Base-by-base conservation (phyloP, 2,329 filamentous ascomycete genomes). In the Shiraia bambusicola region DNA sequence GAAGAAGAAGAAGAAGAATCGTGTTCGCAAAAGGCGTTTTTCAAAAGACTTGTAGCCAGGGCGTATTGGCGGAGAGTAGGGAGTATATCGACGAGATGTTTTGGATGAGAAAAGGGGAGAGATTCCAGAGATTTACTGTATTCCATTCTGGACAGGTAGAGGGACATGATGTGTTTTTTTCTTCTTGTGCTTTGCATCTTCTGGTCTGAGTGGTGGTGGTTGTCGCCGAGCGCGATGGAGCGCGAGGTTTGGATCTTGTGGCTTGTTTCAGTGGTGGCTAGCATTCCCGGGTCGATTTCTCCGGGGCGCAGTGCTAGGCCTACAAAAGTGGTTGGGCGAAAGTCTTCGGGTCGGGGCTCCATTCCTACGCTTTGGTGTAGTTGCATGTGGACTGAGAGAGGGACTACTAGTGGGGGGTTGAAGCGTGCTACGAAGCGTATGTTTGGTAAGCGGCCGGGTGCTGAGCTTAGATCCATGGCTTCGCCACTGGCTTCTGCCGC, bases 51-150 rank as follows among this genome's bases (percentile, higher is more conserved):
- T 1, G 81, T 81, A 4, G 88, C 72, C 51, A 86, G 82, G 0
- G 85, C 84, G 59, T 88, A 93, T 63, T 93, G 88, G 11, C 88
- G 77, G 12, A 93, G 49, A 3, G 53, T 52, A 0, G 88, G 87
- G n/a, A 94, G 74, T 60, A 91, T 81, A 38, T 80, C 77, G 6
- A 91, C 72, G 3, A 94, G 71, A 60, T 94, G 87, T 35, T 82
- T 79, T 0, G 88, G 88, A 58, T 94, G 88, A 2, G 82, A 81
- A 59, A 94, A 92, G 0, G 87, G 82, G 24, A 93, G 73, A 40
- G 84, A 81, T 1, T 78, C 79, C 7, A 94, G 66, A 3, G 76
- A 74, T 41, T 83, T 79, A 0, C 83, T 85, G 52, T 85, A 88
- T 7, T 89, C 86, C 2, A 82, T 79, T 64, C 88, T 88, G 40